Percentiles rank a stretch among this genome's conserved stretches.
Evolutionary conservation across 768 basidiomycete species (phyloP).

Genomic region (Udeniomyces megalosporus): DNA sequence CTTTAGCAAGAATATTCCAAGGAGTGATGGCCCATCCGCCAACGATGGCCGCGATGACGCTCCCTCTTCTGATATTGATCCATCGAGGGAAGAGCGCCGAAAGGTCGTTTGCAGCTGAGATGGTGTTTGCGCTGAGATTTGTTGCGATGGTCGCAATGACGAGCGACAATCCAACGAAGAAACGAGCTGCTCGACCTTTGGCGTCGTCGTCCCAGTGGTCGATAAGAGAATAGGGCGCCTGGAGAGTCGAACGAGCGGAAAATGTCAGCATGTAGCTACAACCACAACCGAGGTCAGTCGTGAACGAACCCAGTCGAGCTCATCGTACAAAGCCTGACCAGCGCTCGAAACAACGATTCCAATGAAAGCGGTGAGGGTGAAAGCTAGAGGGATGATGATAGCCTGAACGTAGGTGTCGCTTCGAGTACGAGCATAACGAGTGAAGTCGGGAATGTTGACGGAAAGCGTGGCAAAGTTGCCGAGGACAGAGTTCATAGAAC

Average conservation of each 20-base stretch:
- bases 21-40: conserved; percentile 56
- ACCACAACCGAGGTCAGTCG: conserved; percentile 37
- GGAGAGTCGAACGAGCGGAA: background rate
- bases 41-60: conserved; percentile 54
- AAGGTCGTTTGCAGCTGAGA: conserved; percentile 74
- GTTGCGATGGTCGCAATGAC: conserved; percentile 50
- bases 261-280: conserved; percentile 47
- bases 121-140: conserved; percentile 31
- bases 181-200: conserved; percentile 53
- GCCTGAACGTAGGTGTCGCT: conserved; percentile 56
- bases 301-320: conserved; percentile 36
- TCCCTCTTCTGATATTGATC: conserved; percentile 64
- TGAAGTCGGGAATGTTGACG: conserved; percentile 69
- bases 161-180: conserved; percentile 66
- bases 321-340: conserved; percentile 53
- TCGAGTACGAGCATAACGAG: conserved; percentile 47
- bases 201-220: conserved; percentile 43
- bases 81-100: conserved; percentile 40
- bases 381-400: conserved; percentile 55
- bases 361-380: conserved; percentile 59
- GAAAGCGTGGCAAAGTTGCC: conserved; percentile 43
- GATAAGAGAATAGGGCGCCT: background rate
- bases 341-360: conserved; percentile 60
- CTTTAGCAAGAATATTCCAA: conserved; percentile 60
- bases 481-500: conserved; percentile 56